Base-by-base conservation (phyloP, 495 filamentous ascomycete genomes). In the Lentithecium fluviatile region DNA sequence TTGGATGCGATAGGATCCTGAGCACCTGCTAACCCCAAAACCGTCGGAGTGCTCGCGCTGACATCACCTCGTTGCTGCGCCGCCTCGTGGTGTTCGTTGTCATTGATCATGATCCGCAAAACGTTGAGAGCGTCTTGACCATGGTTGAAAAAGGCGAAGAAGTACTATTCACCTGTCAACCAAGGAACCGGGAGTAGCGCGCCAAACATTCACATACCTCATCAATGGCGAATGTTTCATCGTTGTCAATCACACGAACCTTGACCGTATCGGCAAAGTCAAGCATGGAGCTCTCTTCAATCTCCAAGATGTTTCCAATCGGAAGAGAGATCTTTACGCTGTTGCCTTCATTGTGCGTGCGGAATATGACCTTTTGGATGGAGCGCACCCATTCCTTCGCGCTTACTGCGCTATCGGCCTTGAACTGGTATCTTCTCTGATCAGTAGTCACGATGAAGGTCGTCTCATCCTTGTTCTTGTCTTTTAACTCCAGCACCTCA, bases 361-460 rank as follows among this genome's bases (percentile, higher is more conserved):
- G 82, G 68, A 97, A 97, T 43, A 98, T 97, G 56, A 96, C 91
- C 54, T 93, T 88, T 64, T 96, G 94, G 21, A 98, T 77, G 38
- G 89, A 82, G 72, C 94, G 95, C 40, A 97, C 93, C 94, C 94
- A 98, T 79, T 97, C 95, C 70, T 91, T 96, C 6, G 94, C 94
- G 73, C 88, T 96, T 32, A 85, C 76, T 17, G 83, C 78, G 67
- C 91, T 97, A 68, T 98, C 95, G 23, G 95, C 94, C 68, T 85
- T 83, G 76, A 98, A 96, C 66, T 89, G 81, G 69, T 94, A 96
- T 6, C 83, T 89, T 48, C 90, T 81, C 62, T 95, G 83, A 68
- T 94, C 81, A 0, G 92, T 97, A 15, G 83, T 84, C 42, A 98
- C 84, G 8, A 85, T 80, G 65, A 98, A 97, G 58, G 86, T 80